Evolutionary conservation across 106 monocot genomes (phyloP), one percentile per base, ranked within the genome.

Genomic region (Alisma plantagoaquatica): DNA sequence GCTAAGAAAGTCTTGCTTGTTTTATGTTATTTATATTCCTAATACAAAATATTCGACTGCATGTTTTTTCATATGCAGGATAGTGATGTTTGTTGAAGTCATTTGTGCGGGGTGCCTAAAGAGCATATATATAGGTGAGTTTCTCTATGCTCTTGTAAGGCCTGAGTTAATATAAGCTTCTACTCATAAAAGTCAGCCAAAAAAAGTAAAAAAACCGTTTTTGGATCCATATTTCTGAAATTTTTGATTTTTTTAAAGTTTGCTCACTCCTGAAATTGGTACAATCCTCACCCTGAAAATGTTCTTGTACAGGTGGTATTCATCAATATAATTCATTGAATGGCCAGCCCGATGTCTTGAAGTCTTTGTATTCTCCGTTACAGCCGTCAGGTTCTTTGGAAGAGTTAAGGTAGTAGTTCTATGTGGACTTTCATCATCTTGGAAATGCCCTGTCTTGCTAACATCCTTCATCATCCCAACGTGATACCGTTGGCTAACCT

Each of bases 271-370:
- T n/a, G n/a, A n/a, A n/a, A n/a, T n/a, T n/a, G n/a, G n/a, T n/a
- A n/a, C n/a, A n/a, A n/a, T n/a, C n/a, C n/a, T n/a, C n/a, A n/a
- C n/a, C n/a, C n/a, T n/a, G n/a, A n/a, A n/a, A n/a, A 24, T 23
- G 20, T 51, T n/a, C 31, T 31, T 59, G 35, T 69, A 14, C 71
- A 98, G 96, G 89, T 28, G 81, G 85, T 50, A 70, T 98, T 23
- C 85, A 82, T 55, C 90, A 77, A 41, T 98, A 89, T 54, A 98
- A 98, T 79, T 76, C 73, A 29, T 72, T 98, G 70, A 76, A 81
- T 79, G 78, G 84, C 31, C 76, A 79, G 57, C 96, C 96, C 57
- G 96, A 98, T 73, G 60, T 98, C 50, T 66, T 98, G 65, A 84
- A 80, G 50, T 73, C 89, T 23, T 76, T 98, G 19, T 98, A 79